phyloP scores from a whole-genome alignment of 768 basidiomycete genomes.

The Termitomyces sp. region DNA sequence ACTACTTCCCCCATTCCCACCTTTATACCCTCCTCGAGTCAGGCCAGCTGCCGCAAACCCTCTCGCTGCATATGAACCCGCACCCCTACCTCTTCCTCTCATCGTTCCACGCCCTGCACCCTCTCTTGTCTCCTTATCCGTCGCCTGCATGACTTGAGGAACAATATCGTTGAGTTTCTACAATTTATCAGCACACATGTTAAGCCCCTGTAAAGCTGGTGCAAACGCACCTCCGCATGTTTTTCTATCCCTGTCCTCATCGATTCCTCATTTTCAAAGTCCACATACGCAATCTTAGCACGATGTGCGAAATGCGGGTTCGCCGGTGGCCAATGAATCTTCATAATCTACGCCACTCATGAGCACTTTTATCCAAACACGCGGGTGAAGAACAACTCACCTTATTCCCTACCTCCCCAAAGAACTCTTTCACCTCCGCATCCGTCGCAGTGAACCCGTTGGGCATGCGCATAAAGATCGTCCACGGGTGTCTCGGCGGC shows the following conservation, averaged over 20 bases:
- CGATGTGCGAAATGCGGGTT: conserved; percentile 33
- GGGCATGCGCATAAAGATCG: conserved; percentile 72
- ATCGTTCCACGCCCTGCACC: conserved; percentile 18
- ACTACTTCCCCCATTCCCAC: conserved; percentile 1
- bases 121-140: conserved; percentile 42
- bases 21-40: conserved; percentile 24
- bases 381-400: conserved; percentile 34
- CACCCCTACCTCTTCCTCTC: conserved; percentile 48
- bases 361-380: background rate
- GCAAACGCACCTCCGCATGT: conserved; percentile 56
- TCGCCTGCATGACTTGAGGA: conserved; percentile 69
- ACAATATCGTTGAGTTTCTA: conserved; percentile 66
- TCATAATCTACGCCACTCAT: conserved; percentile 47
- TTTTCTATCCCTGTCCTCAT: conserved; percentile 78
- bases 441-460: conserved; percentile 42
- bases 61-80: conserved; percentile 56
- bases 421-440: conserved; percentile 68
- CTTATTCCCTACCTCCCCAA: conserved; percentile 61
- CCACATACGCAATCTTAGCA: conserved; percentile 72
- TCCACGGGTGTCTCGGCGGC: conserved; percentile 72
- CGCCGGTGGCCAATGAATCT: conserved; percentile 51
- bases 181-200: conserved; percentile 3
- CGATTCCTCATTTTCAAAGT: conserved; percentile 83
- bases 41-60: conserved; percentile 69
- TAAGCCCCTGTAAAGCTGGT: background rate